Evolutionary conservation across 148 eudicot species (phyloP), one percentile per base, ranked within the genome.

Genomic region (Persicaria tinctoria): DNA sequence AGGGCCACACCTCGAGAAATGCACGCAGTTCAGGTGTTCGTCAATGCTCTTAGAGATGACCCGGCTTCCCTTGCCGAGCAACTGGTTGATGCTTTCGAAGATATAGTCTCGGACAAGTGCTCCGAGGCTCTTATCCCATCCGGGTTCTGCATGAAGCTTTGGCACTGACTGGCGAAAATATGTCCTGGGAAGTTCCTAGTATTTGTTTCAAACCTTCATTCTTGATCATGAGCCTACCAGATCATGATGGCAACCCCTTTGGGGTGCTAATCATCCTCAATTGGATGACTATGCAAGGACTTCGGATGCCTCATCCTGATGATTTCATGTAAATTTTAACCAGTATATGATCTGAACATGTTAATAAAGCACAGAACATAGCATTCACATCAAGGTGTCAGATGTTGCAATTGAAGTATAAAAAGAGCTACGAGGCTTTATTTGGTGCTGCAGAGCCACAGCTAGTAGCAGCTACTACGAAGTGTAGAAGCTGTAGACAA

Each of bases 131-230:
- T 79, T 2, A 69, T 11, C 20, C 88, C 93, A 50, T 77, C 82
- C 1, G 95, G 97, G 66, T 85, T 92, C 74, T 92, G 97, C 81
- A 63, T 83, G 75, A 90, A 87, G 88, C 92, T 92, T 76, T 92
- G 92, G 92, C 97, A 92, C 73, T 90, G 78, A 89, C 47, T 0
- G n/a, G 57, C 5, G 14, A 4, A 51, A 9, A 51, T 51, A 8
- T 11, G 9, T 1, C 54, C 14, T 12, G 41, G 41, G 41, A 32
- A 32, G 41, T 32, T 32, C 41, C 13, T 13, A 13, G 5, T 16
- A 13, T 16, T 13, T 1, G 57, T 12, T 54, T 54, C 57, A 54
- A 12, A 16, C n/a, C 57, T 54, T 54, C 5, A 54, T 14, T 13
- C 17, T 54, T 54, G 17, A 54, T 54, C 57, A 54, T 54, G 57